Evolutionary conservation across 1,139 yeast genomes (phyloP), one percentile per base, ranked within the genome.

Genomic region (Candida labiduridarum): DNA sequence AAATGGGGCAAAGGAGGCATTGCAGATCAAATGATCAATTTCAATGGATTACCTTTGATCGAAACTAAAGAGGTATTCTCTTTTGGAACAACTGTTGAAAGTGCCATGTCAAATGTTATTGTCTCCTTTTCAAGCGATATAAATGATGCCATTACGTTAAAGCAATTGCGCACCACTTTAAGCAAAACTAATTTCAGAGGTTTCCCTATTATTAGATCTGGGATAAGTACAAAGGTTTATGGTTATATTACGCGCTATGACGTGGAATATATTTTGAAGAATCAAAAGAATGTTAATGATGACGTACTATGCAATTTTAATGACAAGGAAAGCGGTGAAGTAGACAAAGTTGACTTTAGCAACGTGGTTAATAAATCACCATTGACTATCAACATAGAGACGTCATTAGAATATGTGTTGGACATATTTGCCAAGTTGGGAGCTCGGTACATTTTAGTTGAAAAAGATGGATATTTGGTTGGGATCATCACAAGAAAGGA

Each of bases 21-120:
- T 53, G 97, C 99, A 0, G 99, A 95, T 63, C 96, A 91, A 65
- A 94, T 92, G 89, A 90, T 95, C 56, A 73, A 75, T 46, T 89
- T 90, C 59, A 92, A 91, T 67, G 97, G 97, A 1, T 78, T 89
- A 50, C 99, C 99, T 0, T 83, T 82, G 52, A 78, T 94, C 41
- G 97, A 91, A 60, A 75, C 85, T 9, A 85, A 87, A 57, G 91
- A 86, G 56, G 89, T 85, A 48, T 82, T 79, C 49, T 67, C 72
- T 27, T 83, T 85, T 58, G 79, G 79, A 41, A 72, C 76, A 7
- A 75, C 75, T 1, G 89, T 86, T 0, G 72, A 71, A 11, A 79
- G 81, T 52, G 89, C 94, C 3, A 89, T 89, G 96, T 74, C 87
- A 0, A 64, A 64, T 12, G 74, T 76, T 2, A 68, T 84, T 0